Evolutionary conservation across 257 asterid species (phyloP), one percentile per base, ranked within the genome.

Genomic region (Fraxinus americana): DNA sequence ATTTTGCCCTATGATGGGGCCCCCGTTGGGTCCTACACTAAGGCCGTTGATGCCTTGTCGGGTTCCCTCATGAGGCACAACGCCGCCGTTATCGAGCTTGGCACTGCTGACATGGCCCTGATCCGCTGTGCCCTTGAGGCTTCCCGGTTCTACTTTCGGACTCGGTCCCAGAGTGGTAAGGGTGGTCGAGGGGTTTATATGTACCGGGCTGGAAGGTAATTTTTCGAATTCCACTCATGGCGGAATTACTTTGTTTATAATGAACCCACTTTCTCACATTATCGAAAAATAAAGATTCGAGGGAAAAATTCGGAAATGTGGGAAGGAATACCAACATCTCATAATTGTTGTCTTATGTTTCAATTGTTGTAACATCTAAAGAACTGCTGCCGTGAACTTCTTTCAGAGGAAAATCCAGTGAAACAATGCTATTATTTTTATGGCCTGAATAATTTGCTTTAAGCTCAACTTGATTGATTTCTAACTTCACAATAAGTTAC

Each of bases 21-120:
- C 67, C 93, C 98, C 38, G 76, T 74, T 74, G 82, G 83, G 27
- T 73, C 91, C 73, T 90, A 93, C 76, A 6, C 82, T 0, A 85
- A 88, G 75, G 97, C 99, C 25, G 91, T 93, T 36, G 98, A 93
- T 70, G 85, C 93, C 69, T 78, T 95, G 79, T 92, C 98, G 9
- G 79, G 90, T 70, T 95, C 99, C 39, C 97, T 95, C 78, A 84
- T 78, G 88, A 87, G 97, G 86, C 86, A 88, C 88, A 95, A 93
- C 91, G 98, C 99, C 8, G 99, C 97, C 0, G 90, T 95, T 32
- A 88, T 95, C 76, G 96, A 91, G 86, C 92, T 95, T 5, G 85
- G 83, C 38, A 52, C 85, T 9, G 88, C 88, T 16, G 98, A 94
- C 16, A 91, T 96, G 10, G 87, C 96, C 38, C 72, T 95, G 82